Evolutionary conservation across 2,329 filamentous ascomycete genomes (phyloP), one percentile per base, ranked within the genome.

Genomic region (Cercospora brassicicola): DNA sequence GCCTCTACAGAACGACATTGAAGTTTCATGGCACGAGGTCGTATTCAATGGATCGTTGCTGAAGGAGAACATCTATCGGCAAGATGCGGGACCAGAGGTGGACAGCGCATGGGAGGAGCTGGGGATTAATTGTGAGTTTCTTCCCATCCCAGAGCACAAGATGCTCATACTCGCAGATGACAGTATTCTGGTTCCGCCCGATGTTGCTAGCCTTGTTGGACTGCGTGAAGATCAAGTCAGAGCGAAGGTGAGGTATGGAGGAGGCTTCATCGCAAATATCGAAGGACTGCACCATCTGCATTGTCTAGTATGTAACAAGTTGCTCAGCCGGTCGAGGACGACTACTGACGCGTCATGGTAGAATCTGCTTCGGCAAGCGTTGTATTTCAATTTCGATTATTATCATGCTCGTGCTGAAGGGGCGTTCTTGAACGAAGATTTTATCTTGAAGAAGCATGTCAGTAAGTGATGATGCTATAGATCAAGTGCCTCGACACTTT

Each of bases 321-420:
- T 6, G 18, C 20, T 20, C 26, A 1, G 42, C 20, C n/a, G 5
- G 15, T 53, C 36, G 59, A 39, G 23, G 26, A 20, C 45, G 28
- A 28, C 11, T 86, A 13, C 48, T n/a, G 26, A 23, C 10, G 20
- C 26, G 13, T 39, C 30, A n/a, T 18, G 0, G n/a, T 59, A 84
- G 86, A 87, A 90, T 66, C 81, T 89, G 5, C 73, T 90, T 6
- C 84, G 88, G 1, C 84, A 89, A 73, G 79, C 84, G 0, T 77
- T 88, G 0, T 86, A 85, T 73, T 89, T 84, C 79, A 89, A 89
- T 73, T 86, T 85, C 65, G 81, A 85, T 18, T 85, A 88, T 73
- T 90, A 90, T 76, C 82, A 82, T 68, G 73, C 74, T 0, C 72
- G 82, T 28, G 83, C 84, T 3, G 73, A 81, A 23, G 84, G 86